phyloP scores from a whole-genome alignment of 1,284 basidiomycete species.

The Malassezia yamatoensis region DNA sequence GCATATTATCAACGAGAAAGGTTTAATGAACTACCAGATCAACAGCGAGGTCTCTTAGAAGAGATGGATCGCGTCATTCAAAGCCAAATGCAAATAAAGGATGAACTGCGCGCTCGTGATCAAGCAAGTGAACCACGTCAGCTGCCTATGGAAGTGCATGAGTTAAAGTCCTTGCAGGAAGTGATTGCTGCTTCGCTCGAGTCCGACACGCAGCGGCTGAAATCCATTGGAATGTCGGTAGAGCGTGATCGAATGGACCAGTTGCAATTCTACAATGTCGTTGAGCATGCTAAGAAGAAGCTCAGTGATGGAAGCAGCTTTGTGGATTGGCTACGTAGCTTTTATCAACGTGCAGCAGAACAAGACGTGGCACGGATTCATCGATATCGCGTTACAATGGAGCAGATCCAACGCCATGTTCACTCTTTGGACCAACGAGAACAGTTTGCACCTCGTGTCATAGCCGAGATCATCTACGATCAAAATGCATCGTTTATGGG shows the following conservation, averaged over 20 bases:
- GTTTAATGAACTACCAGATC: slow-evolving; percentile 44
- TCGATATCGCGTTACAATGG: slow-evolving; percentile 37
- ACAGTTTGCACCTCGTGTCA: slow-evolving; percentile 32
- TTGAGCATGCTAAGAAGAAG: slow-evolving; percentile 25
- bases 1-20: slow-evolving; percentile 40
- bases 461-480: slow-evolving; percentile 35
- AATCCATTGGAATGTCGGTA: slow-evolving; percentile 21
- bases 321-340: slow-evolving; percentile 32
- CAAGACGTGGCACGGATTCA: slow-evolving; percentile 32
- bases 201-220: slow-evolving; percentile 22
- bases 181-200: slow-evolving; percentile 31
- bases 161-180: slow-evolving; percentile 28
- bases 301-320: slow-evolving; percentile 30
- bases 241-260: slow-evolving; percentile 37
- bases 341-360: slow-evolving; percentile 28
- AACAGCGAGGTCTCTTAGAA: slow-evolving; percentile 32
- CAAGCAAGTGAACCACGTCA: slow-evolving; percentile 28
- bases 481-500: slow-evolving; percentile 44
- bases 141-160: slow-evolving; percentile 30
- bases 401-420: slow-evolving; percentile 40
- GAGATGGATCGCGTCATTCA: slow-evolving; percentile 35
- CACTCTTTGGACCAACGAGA: slow-evolving; percentile 26
- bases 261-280: slow-evolving; percentile 32
- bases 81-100: slow-evolving; percentile 25
- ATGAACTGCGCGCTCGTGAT: slow-evolving; percentile 30